phyloP scores from a whole-genome alignment of 352 stramenopile genomes.

The Saprolegnia diclina region DNA sequence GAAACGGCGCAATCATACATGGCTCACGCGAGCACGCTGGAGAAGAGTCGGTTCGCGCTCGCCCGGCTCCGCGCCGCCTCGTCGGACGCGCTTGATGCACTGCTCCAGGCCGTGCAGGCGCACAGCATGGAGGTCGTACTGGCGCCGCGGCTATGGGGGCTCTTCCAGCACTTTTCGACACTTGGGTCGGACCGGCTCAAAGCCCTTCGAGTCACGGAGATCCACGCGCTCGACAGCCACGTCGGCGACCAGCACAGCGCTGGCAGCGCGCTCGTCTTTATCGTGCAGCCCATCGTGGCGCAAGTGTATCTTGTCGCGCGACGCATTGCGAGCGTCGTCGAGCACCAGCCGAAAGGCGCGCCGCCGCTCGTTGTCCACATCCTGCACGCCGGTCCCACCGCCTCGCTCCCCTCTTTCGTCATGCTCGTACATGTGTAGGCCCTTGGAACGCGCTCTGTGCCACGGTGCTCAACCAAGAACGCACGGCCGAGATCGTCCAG shows the following conservation, averaged over 20 bases:
- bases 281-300: slow-evolving; percentile 3
- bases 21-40: slow-evolving; percentile 9
- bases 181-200: neutral
- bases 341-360: neutral
- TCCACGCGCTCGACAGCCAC: slow-evolving; percentile 8
- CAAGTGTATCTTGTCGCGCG: slow-evolving; percentile 16
- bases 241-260: neutral
- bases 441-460: slow-evolving; percentile 17
- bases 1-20: neutral
- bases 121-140: slow-evolving; percentile 10
- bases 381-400: slow-evolving; percentile 8
- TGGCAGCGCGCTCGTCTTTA: slow-evolving; percentile 8
- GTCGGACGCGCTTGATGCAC: neutral
- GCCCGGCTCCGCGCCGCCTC: slow-evolving; percentile 8
- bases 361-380: neutral
- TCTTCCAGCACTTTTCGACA: slow-evolving; percentile 12
- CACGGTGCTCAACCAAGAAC: slow-evolving; percentile 1
- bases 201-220: neutral
- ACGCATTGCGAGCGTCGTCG: neutral
- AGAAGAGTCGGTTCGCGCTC: slow-evolving; percentile 19
- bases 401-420: neutral
- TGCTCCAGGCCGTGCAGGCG: neutral
- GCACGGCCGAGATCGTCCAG: neutral
- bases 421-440: slow-evolving; percentile 2
- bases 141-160: neutral